Evolutionary conservation across 257 asterid genomes (phyloP).

Genomic region (Vinca minor): DNA sequence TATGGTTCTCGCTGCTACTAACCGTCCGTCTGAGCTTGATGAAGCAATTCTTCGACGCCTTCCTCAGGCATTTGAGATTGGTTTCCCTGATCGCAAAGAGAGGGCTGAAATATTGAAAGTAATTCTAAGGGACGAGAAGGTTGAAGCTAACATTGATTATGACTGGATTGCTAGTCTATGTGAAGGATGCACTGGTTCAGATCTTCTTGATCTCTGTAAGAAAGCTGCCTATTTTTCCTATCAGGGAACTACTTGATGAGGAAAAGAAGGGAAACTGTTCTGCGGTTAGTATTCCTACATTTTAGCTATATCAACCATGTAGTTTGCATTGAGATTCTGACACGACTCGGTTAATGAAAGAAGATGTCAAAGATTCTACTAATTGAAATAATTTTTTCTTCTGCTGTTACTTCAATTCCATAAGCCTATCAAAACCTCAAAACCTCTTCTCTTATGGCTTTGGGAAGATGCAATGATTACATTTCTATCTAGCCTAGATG

Average conservation of each 20-base stretch:
- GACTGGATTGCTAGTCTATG: conserved; percentile 61
- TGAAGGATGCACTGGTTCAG: conserved; percentile 87
- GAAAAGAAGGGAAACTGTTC: conserved; percentile 49
- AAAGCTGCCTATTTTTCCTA: conserved; percentile 86
- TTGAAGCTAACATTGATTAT: conserved; percentile 51
- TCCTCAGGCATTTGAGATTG: conserved; percentile 93
- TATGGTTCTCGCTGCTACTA: conserved; percentile 96
- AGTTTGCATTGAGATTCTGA: too few species aligned
- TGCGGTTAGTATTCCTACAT: conserved; percentile 38
- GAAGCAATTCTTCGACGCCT: conserved; percentile 95
- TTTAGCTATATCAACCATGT: not conserved
- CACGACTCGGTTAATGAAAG: not conserved
- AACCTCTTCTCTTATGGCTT: not conserved
- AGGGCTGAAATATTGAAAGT: conserved; percentile 75
- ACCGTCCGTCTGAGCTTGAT: conserved; percentile 97
- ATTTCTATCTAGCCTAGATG: not conserved
- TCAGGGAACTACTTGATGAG: conserved; percentile 64
- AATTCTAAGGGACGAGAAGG: conserved; percentile 71
- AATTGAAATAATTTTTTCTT: not conserved
- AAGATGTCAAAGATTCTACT: not conserved
- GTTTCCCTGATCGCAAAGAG: conserved; percentile 55
- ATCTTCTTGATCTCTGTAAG: conserved; percentile 82
- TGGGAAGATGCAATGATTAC: not conserved
- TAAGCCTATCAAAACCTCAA: too few species aligned
- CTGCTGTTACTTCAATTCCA: not conserved